Percentiles rank a stretch among this genome's conserved stretches.
These are phyloP conservation scores for Paecilomyces sp. DNA, from an alignment of 2,329 filamentous ascomycete genomes.

Conservation along the genomic window DNA sequence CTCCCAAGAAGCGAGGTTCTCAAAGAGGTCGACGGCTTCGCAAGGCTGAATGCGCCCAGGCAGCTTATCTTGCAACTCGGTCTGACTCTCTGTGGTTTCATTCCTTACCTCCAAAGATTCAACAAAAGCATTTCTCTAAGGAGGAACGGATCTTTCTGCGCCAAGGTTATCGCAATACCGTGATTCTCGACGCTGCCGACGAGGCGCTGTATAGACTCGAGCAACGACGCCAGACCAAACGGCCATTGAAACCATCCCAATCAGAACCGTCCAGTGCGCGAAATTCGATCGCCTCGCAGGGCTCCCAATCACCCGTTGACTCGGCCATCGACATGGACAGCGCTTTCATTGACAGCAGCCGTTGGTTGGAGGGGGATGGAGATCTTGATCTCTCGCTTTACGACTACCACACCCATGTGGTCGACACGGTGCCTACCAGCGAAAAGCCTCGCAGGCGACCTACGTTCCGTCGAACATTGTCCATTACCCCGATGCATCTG, in stretches of 20 bases:
- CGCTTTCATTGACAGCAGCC: constrained; percentile 60
- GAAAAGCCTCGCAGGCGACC: constrained; percentile 35
- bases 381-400: constrained; percentile 64
- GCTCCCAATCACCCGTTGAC: constrained; percentile 21
- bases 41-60: constrained; percentile 30
- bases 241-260: constrained; percentile 15
- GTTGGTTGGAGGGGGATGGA: constrained; percentile 67
- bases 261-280: constrained; percentile 7
- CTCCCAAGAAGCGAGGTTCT: constrained; percentile 8
- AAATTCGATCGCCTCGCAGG: constrained; percentile 11
- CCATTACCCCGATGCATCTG: constrained; percentile 61
- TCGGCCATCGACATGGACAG: constrained; percentile 39
- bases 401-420: constrained; percentile 61
- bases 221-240: constrained; percentile 25
- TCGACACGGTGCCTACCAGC: constrained; percentile 34
- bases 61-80: constrained; percentile 36
- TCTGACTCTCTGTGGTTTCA: constrained; percentile 62
- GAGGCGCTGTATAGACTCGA: constrained; percentile 48
- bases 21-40: constrained; percentile 18
- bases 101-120: constrained; percentile 65
- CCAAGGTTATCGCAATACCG: constrained; percentile 45
- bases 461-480: constrained; percentile 65
- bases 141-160: constrained; percentile 61
- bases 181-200: constrained; percentile 53
- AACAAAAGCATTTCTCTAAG: constrained; percentile 60